A percentile compares a stretch with the other conserved stretches of the same genome.
Evolutionary conservation across 345 rosid species (phyloP).

Genomic region (Excoecaria cochinchinensis): DNA sequence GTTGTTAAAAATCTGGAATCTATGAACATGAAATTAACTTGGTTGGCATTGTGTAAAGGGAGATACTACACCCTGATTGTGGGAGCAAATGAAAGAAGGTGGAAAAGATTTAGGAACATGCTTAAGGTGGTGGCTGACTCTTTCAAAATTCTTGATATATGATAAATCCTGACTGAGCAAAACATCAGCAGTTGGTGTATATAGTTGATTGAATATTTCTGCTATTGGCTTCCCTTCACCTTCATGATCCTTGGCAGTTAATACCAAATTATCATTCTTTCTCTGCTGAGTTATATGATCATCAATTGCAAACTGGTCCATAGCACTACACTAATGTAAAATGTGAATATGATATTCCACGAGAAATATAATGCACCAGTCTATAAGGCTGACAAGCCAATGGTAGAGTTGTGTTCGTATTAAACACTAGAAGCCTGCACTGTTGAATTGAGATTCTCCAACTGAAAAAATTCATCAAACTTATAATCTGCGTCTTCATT

Average conservation of each 20-base stretch:
- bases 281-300: no score
- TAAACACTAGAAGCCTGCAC: no score
- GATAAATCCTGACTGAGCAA: not conserved
- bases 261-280: no score
- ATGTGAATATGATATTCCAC: no score
- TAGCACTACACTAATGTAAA: no score
- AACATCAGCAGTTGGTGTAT: not conserved
- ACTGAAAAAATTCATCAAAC: not conserved
- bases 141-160: slow-evolving; percentile 19
- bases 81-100: slow-evolving; percentile 25
- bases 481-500: not conserved
- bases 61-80: slow-evolving; percentile 20
- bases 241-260: not conserved
- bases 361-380: no score
- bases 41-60: not conserved
- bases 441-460: not conserved
- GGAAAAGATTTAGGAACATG: slow-evolving; percentile 10
- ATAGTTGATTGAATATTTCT: not conserved
- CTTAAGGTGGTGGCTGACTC: slow-evolving; percentile 21
- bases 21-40: no score
- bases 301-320: no score
- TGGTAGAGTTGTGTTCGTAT: no score
- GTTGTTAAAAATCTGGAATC: no score
- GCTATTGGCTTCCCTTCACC: not conserved
- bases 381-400: no score